Evolutionary conservation across 768 basidiomycete species (phyloP).

Genomic region (Mycena floridula): DNA sequence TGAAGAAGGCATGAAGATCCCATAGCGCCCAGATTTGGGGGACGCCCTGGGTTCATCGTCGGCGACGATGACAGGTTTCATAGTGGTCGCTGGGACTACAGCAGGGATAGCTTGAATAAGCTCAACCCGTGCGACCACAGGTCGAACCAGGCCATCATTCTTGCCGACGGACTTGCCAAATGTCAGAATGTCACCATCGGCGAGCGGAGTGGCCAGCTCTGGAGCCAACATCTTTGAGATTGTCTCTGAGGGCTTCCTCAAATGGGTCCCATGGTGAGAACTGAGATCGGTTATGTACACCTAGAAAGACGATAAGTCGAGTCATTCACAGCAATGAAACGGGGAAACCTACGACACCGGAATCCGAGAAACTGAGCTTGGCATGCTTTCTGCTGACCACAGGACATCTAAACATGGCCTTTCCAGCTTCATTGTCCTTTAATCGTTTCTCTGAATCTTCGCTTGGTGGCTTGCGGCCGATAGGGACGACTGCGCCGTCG

Average conservation of each 20-base stretch:
- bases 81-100: conserved; percentile 6
- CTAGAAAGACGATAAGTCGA: conserved; percentile 28
- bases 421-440: conserved; percentile 33
- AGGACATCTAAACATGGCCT: conserved; percentile 66
- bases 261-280: conserved; percentile 74
- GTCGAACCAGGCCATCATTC: conserved; percentile 52
- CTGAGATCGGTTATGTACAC: conserved; percentile 63
- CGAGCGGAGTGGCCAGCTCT: conserved; percentile 49
- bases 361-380: conserved; percentile 67
- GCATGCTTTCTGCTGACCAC: conserved; percentile 79
- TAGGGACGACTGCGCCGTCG: conserved; percentile 44
- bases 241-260: conserved; percentile 47
- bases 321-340: conserved; percentile 12
- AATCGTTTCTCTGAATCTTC: conserved; percentile 34
- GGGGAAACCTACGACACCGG: conserved; percentile 50
- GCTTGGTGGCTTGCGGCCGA: conserved; percentile 60
- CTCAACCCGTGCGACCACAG: conserved; percentile 57
- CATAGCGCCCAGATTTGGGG: conserved; percentile 56
- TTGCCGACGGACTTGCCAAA: conserved; percentile 74
- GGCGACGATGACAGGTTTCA: conserved; percentile 26
- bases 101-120: conserved; percentile 19
- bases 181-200: conserved; percentile 66
- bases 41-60: conserved; percentile 12
- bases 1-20: conserved; percentile 43
- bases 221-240: conserved; percentile 43